phyloP scores from a whole-genome alignment of 1,284 basidiomycete genomes.

The Ustilago hordei region DNA sequence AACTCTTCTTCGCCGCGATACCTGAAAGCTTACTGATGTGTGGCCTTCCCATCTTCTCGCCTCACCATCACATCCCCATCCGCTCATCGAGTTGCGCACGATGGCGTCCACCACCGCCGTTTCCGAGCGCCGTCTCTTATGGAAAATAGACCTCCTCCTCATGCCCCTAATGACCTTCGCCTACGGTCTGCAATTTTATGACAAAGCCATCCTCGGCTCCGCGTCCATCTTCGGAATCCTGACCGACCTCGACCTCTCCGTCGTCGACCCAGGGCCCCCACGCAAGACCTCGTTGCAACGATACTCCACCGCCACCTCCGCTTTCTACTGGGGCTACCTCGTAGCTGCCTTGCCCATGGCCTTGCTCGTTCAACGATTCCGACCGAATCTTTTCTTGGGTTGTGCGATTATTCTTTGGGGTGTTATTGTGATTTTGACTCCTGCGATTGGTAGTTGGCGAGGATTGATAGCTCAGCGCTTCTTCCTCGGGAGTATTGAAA shows the following conservation, averaged over 20 bases:
- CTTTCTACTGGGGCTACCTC: slow-evolving; percentile 73
- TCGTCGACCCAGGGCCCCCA: slow-evolving; percentile 65
- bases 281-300: slow-evolving; percentile 45
- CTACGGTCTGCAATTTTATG: slow-evolving; percentile 72
- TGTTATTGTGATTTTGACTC: slow-evolving; percentile 71
- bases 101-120: slow-evolving; percentile 14
- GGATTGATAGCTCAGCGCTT: slow-evolving; percentile 72
- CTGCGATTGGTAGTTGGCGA: slow-evolving; percentile 68
- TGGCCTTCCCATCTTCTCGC: background rate
- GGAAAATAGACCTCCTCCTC: slow-evolving; percentile 59
- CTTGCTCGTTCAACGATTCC: slow-evolving; percentile 71
- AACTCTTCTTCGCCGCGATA: background rate
- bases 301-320: slow-evolving; percentile 53
- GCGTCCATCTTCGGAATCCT: slow-evolving; percentile 73
- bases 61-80: background rate
- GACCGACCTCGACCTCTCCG: slow-evolving; percentile 69
- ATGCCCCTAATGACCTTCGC: slow-evolving; percentile 72
- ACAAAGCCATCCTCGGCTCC: slow-evolving; percentile 72
- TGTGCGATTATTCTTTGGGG: slow-evolving; percentile 71
- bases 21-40: background rate
- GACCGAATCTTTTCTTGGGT: slow-evolving; percentile 68
- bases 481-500: slow-evolving; percentile 64
- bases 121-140: slow-evolving; percentile 45
- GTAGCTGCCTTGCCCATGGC: slow-evolving; percentile 71
- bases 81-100: background rate